These are phyloP conservation scores for Grosmannia penicillata DNA, from an alignment of 2,329 filamentous ascomycete genomes.

Conservation along the genomic window DNA sequence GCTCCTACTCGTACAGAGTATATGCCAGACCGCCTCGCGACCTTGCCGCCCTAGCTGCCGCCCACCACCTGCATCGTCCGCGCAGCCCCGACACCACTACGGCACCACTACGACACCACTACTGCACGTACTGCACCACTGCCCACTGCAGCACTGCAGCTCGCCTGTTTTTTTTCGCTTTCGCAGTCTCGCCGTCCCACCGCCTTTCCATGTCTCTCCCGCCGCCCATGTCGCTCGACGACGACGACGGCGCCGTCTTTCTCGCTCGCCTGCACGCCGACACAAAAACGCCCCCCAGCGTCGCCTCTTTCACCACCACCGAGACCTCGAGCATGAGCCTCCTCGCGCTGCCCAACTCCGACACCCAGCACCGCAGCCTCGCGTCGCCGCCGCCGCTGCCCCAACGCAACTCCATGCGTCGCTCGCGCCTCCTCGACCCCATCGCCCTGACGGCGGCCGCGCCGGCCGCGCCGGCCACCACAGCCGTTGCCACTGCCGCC, in stretches of 20 bases:
- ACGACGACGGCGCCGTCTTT: constrained; percentile 4
- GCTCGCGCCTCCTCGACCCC: constrained; percentile 29
- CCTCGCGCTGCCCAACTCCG: neutral
- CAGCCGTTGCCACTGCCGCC: neutral
- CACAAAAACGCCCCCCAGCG: neutral
- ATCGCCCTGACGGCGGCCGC: constrained; percentile 12
- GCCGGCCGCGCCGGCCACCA: neutral
- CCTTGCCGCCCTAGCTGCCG: too few relatives aligned
- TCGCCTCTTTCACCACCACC: too few relatives aligned
- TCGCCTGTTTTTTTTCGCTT: neutral
- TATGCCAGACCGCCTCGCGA: too few relatives aligned
- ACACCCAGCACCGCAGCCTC: constrained; percentile 1
- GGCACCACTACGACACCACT: too few relatives aligned
- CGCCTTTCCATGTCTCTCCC: constrained; percentile 7
- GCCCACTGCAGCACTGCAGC: neutral
- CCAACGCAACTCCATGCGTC: constrained; percentile 32
- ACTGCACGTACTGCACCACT: too few relatives aligned
- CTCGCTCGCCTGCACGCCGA: constrained; percentile 6
- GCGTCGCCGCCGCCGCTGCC: constrained; percentile 29
- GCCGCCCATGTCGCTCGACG: constrained; percentile 5
- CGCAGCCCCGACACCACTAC: too few relatives aligned
- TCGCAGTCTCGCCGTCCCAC: neutral
- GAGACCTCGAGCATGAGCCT: neutral
- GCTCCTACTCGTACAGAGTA: too few relatives aligned
- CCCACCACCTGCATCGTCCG: too few relatives aligned